Evolutionary conservation across 371 early-diverging fungal genomes (phyloP).

Genomic region (Catenaria anguillulae): DNA sequence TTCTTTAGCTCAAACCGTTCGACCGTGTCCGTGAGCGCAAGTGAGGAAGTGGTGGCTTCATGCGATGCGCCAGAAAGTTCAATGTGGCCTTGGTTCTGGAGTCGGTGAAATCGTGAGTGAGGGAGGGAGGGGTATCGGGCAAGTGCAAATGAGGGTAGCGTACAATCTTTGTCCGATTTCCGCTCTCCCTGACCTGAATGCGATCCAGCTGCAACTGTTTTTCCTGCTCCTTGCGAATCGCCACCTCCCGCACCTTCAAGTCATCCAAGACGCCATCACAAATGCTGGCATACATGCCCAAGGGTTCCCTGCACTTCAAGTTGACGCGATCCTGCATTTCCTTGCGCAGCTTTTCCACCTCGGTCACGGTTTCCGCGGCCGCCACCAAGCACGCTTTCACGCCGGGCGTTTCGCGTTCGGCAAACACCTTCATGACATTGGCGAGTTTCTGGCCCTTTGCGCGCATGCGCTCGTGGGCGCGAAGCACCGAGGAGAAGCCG

Average conservation of each 20-base stretch:
- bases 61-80: slow-evolving; percentile 5
- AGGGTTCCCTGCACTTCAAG: slow-evolving; percentile 1
- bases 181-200: neutral
- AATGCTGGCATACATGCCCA: slow-evolving; percentile 3
- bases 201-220: neutral
- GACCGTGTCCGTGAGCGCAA: slow-evolving; percentile 3
- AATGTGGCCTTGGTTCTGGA: slow-evolving; percentile 4
- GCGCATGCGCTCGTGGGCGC: neutral
- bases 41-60: neutral
- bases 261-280: slow-evolving; percentile 5
- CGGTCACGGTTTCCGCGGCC: neutral
- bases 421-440: neutral
- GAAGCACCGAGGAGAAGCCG: neutral
- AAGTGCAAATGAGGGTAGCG: neutral
- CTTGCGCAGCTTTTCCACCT: slow-evolving; percentile 3
- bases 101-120: no score
- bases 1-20: slow-evolving; percentile 5
- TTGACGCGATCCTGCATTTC: slow-evolving; percentile 6
- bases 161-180: slow-evolving; percentile 3
- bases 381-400: neutral
- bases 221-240: slow-evolving; percentile 4
- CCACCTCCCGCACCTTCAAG: slow-evolving; percentile 6
- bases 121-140: no score
- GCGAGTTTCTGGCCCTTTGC: slow-evolving; percentile 1
- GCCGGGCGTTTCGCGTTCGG: slow-evolving; percentile 3